A percentile compares a stretch with the other conserved stretches of the same genome.
Evolutionary conservation across 306 rosid genomes (phyloP).

Genomic region (Argentina anserina): DNA sequence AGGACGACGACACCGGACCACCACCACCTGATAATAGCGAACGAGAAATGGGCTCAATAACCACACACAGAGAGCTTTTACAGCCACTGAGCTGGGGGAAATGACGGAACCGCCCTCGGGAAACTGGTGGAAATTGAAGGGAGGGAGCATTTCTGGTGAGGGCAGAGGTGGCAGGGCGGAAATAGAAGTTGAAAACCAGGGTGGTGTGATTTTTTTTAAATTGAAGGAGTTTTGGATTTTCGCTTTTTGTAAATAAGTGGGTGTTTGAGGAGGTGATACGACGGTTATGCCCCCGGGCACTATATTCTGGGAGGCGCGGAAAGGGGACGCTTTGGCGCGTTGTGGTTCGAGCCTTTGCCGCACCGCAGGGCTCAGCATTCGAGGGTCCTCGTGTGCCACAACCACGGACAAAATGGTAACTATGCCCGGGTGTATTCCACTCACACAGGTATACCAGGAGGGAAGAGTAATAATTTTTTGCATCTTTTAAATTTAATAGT

Average conservation of each 20-base stretch:
- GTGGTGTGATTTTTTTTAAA: neutral
- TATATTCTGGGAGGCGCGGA: neutral
- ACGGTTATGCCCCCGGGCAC: neutral
- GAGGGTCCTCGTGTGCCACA: constrained; percentile 4
- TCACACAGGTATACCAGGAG: neutral
- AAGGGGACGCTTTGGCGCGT: constrained; percentile 4
- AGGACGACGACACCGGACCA: neutral
- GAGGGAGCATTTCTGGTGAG: neutral
- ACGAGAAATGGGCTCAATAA: constrained; percentile 15
- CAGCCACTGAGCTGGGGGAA: neutral
- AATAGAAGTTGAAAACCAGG: constrained; percentile 24
- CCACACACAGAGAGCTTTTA: neutral
- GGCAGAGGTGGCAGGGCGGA: neutral
- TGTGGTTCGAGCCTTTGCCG: constrained; percentile 9
- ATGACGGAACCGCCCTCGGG: neutral
- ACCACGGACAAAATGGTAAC: neutral
- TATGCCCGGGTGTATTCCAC: neutral
- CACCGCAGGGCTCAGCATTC: constrained; percentile 1
- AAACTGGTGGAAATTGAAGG: neutral
- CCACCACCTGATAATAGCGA: constrained; percentile 25
- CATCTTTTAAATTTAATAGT: neutral
- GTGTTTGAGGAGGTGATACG: neutral
- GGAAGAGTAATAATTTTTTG: neutral
- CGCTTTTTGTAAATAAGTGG: neutral
- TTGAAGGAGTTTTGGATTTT: neutral